Conservation (phyloP, 208 protist genomes). For the Naegleria gruberi region DNA sequence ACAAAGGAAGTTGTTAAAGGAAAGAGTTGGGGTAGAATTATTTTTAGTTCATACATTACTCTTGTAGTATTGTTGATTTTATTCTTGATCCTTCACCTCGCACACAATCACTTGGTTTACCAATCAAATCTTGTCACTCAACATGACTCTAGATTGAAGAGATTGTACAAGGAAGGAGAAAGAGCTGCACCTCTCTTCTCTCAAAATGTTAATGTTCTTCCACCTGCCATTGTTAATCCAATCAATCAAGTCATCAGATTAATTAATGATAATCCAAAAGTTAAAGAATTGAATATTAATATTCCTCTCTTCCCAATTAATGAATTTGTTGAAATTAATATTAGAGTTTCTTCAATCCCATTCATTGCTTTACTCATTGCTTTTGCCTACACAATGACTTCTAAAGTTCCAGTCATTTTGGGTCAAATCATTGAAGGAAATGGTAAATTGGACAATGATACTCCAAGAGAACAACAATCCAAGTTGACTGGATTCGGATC, state of each 20-base stretch:
- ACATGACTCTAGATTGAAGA: background rate
- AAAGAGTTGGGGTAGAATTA: background rate
- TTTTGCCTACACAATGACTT: background rate
- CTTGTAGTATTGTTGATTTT: background rate
- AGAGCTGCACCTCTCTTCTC: background rate
- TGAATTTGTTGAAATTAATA: background rate
- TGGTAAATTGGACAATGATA: background rate
- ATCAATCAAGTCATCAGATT: background rate
- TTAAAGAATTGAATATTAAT: background rate
- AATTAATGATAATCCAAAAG: background rate
- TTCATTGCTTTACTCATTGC: background rate
- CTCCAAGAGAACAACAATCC: background rate
- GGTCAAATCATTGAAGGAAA: constrained; percentile 3
- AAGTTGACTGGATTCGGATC: background rate
- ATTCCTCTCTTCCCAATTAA: background rate
- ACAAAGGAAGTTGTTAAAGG: background rate
- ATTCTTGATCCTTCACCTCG: background rate
- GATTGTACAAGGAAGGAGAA: background rate
- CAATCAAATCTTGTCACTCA: background rate
- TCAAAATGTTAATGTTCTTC: background rate
- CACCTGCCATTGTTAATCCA: background rate
- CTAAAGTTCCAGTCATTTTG: background rate
- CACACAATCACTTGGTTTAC: background rate
- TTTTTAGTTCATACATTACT: background rate
- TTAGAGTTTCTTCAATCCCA: background rate